Evolutionary conservation across 148 eudicot species (phyloP), one percentile per base, ranked within the genome.

Genomic region (Rhododendron henanense): DNA sequence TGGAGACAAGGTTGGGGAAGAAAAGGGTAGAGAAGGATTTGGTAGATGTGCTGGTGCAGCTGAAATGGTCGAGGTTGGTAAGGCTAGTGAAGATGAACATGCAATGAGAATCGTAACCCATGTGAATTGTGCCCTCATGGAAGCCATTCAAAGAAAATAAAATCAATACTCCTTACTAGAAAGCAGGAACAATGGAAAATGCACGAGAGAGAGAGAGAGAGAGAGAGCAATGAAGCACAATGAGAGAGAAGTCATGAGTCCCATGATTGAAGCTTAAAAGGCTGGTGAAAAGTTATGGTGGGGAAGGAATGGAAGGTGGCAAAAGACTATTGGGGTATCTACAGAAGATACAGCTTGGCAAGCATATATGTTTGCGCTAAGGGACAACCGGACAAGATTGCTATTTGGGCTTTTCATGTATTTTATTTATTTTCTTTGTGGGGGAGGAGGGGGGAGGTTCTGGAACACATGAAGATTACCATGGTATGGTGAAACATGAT

Each of bases 31-130:
- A 45, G 88, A 84, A 39, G 90, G 79, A 84, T 83, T 39, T 37
- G 93, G 93, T n/a, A 91, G 81, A 48, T 87, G 35, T 87, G 92
- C 69, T 33, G 93, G 93, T 45, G 92, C 87, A 33, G 91, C 92
- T 74, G 93, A 89, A 31, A 90, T 91, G 5, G 87, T 82, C 37
- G 91, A 89, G 50, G 85, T 63, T 63, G 90, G 88, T 53, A 87
- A 53, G n/a, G 87, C 81, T 83, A 61, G 69, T 53, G 79, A 25
- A 51, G 59, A 25, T 10, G 84, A 82, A 47, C 75, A 50, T 15
- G 50, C 84, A 6, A 71, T 71, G 45, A 83, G 37, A 73, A 81
- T 21, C 21, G 48, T 79, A 35, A 63, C 47, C 31, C 73, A 25
- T 69, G 53, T 21, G 25, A 81, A 69, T 5, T 85, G 79, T 37